Base-by-base conservation (phyloP, 2,329 filamentous ascomycete genomes). In the Fusarium staphyleae region DNA sequence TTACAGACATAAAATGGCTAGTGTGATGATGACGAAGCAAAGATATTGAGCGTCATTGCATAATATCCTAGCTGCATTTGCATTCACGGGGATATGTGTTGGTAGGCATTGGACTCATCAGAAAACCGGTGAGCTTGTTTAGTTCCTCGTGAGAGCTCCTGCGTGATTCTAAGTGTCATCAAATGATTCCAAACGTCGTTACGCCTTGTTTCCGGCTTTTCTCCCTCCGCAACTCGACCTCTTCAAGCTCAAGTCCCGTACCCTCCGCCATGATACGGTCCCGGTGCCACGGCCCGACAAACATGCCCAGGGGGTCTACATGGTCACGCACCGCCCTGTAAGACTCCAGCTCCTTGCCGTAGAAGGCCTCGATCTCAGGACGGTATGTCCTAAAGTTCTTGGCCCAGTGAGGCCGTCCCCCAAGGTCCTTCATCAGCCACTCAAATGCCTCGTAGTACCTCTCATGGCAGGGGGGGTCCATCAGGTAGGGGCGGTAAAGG, bases 361-460 rank as follows among this genome's bases (percentile, higher is more conserved):
- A 96, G 72, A 90, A 85, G 1, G 73, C 71, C 52, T 84, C 81
- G 35, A 96, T 80, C 24, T 90, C 85, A 0, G 77, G 67, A 10
- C 82, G 80, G 4, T 82, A 79, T 8, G 81, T 80, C 39, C 80
- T 77, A 72, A 96, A 96, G 72, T 96, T 96, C 81, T 96, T 96
- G 7, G 92, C 92, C 90, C 92, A 96, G 74, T 96, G 92, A 14
- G 92, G 92, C 37, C 84, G 84, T 8, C 88, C 92, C 45, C 88
- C 90, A 64, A 96, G 78, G 36, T 96, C 89, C 53, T 85, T 87
- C 92, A 96, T 96, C 37, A 96, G 78, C 80, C 88, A 93, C 73
- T 96, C 92, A 62, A 96, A 96, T 1, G 88, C 92, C 73, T 93
- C 82, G 72, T 96, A 96, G 78, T 96, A 96, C 39, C 89, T 83